phyloP scores from a whole-genome alignment of 2,329 filamentous ascomycete genomes.

The Hawksworthiomyces lignivorus region DNA sequence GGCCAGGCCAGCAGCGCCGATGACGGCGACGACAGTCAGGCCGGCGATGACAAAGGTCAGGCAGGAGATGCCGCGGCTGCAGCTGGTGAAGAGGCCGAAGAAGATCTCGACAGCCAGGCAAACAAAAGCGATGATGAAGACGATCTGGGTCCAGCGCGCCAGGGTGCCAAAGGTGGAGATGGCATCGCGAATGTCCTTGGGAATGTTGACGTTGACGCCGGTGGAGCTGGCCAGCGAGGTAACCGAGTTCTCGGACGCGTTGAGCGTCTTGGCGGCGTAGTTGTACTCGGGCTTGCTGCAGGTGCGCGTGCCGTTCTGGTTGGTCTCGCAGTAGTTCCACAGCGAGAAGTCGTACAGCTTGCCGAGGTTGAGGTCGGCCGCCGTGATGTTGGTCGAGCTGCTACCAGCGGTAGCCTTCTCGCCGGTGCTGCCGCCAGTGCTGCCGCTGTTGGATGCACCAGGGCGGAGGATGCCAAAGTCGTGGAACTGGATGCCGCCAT shows the following conservation, averaged over 20 bases:
- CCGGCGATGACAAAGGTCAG: constrained; percentile 69
- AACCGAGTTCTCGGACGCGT: constrained; percentile 50
- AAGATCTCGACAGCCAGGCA: constrained; percentile 65
- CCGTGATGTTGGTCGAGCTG: constrained; percentile 42
- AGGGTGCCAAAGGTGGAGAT: constrained; percentile 67
- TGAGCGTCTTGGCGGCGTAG: constrained; percentile 69
- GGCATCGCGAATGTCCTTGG: constrained; percentile 56
- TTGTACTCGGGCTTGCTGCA: constrained; percentile 67
- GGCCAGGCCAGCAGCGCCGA: constrained; percentile 63
- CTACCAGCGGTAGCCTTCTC: constrained; percentile 15
- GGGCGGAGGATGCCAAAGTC: background rate
- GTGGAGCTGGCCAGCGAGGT: constrained; percentile 42
- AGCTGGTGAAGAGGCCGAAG: constrained; percentile 74
- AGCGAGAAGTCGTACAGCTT: constrained; percentile 76
- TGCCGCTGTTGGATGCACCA: background rate
- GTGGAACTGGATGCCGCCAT: constrained; percentile 3
- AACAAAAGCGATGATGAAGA: constrained; percentile 67
- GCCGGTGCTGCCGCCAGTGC: constrained; percentile 19
- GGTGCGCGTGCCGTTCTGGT: constrained; percentile 45
- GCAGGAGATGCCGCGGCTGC: constrained; percentile 73
- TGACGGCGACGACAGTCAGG: constrained; percentile 45
- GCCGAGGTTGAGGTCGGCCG: constrained; percentile 52
- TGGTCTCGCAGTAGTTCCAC: constrained; percentile 76
- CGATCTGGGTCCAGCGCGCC: constrained; percentile 74
- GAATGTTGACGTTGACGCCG: constrained; percentile 54